These are phyloP conservation scores for Elaeagnus macrophylla DNA, from an alignment of 306 rosid species.

Conservation along the genomic window DNA sequence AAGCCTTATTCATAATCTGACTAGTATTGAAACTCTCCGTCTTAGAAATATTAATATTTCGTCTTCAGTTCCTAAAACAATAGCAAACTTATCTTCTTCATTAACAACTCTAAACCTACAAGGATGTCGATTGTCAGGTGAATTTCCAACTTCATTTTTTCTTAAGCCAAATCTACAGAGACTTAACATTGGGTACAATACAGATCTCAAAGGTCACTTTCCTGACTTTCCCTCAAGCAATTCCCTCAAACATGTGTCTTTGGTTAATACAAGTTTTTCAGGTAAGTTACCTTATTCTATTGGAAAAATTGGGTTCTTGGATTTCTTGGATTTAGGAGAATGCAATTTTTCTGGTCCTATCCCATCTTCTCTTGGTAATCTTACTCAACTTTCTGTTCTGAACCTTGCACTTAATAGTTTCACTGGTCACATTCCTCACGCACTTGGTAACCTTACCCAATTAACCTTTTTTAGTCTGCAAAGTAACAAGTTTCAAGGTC, in stretches of 20 bases:
- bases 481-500: constrained; percentile 8
- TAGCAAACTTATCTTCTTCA: background rate
- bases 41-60: background rate
- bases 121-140: background rate
- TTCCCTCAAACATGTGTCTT: background rate
- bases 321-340: background rate
- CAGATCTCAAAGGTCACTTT: constrained; percentile 12
- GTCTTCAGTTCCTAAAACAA: background rate
- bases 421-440: background rate
- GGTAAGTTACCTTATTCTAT: constrained; percentile 23
- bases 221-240: constrained; percentile 26
- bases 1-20: background rate
- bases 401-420: background rate
- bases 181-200: background rate
- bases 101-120: background rate
- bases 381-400: constrained; percentile 1
- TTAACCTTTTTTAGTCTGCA: background rate
- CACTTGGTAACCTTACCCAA: constrained; percentile 8
- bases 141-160: constrained; percentile 8
- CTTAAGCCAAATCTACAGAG: background rate
- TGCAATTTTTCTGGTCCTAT: constrained; percentile 4
- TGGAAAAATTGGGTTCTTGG: constrained; percentile 9
- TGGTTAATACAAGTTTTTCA: constrained; percentile 8
- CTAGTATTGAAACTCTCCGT: background rate
- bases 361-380: constrained; percentile 24